Percentiles rank a stretch among this genome's conserved stretches.
Evolutionary conservation across 2,329 filamentous ascomycete genomes (phyloP).

Genomic region (Grosmannia serpens): DNA sequence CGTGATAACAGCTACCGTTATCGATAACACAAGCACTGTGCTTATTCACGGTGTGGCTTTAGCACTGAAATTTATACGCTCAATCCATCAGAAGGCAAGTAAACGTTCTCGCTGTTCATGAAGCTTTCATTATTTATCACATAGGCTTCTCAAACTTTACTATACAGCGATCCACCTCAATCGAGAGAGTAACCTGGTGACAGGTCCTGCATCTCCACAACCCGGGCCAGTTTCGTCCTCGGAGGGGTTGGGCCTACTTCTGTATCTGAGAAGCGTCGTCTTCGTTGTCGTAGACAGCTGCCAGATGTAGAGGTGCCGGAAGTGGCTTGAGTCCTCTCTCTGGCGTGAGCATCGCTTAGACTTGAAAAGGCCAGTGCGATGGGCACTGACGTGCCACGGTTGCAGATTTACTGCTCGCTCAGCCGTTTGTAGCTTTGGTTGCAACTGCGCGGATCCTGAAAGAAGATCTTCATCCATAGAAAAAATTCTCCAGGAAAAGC

Average conservation of each 20-base stretch:
- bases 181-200: neutral
- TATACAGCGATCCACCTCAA: neutral
- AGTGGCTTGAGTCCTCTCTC: neutral
- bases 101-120: neutral
- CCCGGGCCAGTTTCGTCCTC: neutral
- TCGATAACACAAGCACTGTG: constrained; percentile 12
- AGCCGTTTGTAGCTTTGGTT: neutral
- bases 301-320: neutral
- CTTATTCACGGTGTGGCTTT: neutral
- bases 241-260: neutral
- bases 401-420: neutral
- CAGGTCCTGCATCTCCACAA: neutral
- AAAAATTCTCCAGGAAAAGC: neutral
- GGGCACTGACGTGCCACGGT: neutral
- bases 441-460: neutral
- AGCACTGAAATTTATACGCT: no score
- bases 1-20: constrained; percentile 12
- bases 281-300: neutral
- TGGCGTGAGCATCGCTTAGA: neutral
- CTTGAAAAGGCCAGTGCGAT: neutral
- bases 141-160: neutral
- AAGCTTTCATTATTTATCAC: neutral
- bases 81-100: neutral
- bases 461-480: neutral
- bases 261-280: neutral